These are phyloP conservation scores for Phytopythium sindhum DNA, from an alignment of 352 stramenopile species.

Conservation along the genomic window DNA sequence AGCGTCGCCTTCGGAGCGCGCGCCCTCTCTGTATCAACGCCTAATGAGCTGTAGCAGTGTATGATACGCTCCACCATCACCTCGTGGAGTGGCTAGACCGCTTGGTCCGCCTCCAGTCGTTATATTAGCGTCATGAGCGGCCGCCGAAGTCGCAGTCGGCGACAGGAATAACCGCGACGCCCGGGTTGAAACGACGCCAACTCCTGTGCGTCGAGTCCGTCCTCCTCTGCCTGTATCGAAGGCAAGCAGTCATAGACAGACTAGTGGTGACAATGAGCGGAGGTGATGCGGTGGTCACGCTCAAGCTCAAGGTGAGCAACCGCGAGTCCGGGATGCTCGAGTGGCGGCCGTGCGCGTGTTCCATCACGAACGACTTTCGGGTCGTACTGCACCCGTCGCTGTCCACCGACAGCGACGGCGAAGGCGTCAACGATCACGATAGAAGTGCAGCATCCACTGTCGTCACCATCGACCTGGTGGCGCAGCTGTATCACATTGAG, in stretches of 20 bases:
- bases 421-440: conserved; percentile 16
- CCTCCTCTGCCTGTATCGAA: neutral
- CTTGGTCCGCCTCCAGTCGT: neutral
- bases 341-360: conserved; percentile 51
- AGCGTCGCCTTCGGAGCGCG: neutral
- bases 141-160: neutral
- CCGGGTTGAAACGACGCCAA: neutral
- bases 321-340: conserved; percentile 61
- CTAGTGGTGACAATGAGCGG: neutral
- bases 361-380: conserved; percentile 25
- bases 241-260: neutral
- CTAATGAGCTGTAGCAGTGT: too few relatives aligned
- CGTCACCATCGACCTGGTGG: conserved; percentile 33
- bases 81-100: neutral
- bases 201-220: neutral
- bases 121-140: neutral
- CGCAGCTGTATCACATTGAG: conserved; percentile 40
- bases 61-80: neutral
- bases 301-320: conserved; percentile 69
- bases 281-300: conserved; percentile 9
- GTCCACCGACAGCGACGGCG: conserved; percentile 1
- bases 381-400: conserved; percentile 22
- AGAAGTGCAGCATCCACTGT: conserved; percentile 12
- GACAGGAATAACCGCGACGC: conserved; percentile 1
- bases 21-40: neutral